Conservation (phyloP, 2,329 filamentous ascomycete genomes). For the Aspergillus puulaauensis region DNA sequence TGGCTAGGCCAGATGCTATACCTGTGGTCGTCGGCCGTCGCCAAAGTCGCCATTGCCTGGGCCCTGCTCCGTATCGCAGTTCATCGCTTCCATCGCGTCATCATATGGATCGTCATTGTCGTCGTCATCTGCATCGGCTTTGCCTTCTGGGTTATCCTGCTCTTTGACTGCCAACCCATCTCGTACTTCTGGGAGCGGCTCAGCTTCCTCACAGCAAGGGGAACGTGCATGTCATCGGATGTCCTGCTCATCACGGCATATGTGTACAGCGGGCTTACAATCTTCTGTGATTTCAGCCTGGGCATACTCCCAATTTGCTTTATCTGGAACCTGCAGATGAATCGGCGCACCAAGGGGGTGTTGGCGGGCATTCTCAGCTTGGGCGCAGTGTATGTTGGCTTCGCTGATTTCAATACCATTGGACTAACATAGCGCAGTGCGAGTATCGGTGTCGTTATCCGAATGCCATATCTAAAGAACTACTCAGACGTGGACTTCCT, state of each 20-base stretch:
- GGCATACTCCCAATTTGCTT: slow-evolving; percentile 54
- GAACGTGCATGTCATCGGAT: slow-evolving; percentile 42
- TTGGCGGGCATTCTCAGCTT: slow-evolving; percentile 54
- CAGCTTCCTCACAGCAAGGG: slow-evolving; percentile 21
- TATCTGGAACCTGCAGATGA: slow-evolving; percentile 57
- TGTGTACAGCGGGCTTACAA: slow-evolving; percentile 48
- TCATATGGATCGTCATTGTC: slow-evolving; percentile 47
- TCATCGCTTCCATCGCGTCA: slow-evolving; percentile 37
- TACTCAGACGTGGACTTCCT: slow-evolving; percentile 24
- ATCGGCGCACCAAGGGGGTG: slow-evolving; percentile 49
- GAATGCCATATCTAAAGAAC: slow-evolving; percentile 19
- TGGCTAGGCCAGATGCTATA: slow-evolving; percentile 55
- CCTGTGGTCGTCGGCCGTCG: slow-evolving; percentile 41
- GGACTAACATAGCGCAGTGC: slow-evolving; percentile 11
- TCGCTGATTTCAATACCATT: no score
- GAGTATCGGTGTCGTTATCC: slow-evolving; percentile 26
- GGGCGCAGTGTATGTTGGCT: slow-evolving; percentile 44
- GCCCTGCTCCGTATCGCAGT: slow-evolving; percentile 53
- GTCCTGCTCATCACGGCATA: slow-evolving; percentile 54
- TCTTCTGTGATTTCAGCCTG: slow-evolving; percentile 48
- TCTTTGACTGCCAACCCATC: slow-evolving; percentile 53
- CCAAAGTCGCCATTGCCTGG: slow-evolving; percentile 53
- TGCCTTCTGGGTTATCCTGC: slow-evolving; percentile 49
- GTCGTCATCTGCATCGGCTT: slow-evolving; percentile 44
- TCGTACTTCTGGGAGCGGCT: slow-evolving; percentile 49